Percentiles rank a stretch among this genome's conserved stretches.
Conservation (phyloP, 1,284 basidiomycete species). For the Macrocybe sp. region DNA sequence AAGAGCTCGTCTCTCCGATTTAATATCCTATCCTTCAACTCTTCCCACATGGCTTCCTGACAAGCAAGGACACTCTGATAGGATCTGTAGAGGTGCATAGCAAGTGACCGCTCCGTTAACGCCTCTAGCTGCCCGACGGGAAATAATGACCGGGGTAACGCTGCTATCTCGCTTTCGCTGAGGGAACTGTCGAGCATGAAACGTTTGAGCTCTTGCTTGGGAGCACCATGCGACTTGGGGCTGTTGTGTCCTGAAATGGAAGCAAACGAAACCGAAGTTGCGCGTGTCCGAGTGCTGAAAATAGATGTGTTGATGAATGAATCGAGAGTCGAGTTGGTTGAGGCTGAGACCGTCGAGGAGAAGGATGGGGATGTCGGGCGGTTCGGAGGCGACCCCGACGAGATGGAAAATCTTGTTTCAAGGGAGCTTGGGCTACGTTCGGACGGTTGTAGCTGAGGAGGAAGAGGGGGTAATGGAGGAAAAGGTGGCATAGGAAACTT, state of each 20-base stretch:
- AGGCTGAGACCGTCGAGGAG: slow-evolving; percentile 33
- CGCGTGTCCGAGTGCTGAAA: slow-evolving; percentile 22
- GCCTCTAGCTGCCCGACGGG: slow-evolving; percentile 38
- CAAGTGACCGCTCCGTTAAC: slow-evolving; percentile 56
- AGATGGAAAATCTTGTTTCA: slow-evolving; percentile 27
- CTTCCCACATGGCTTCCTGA: slow-evolving; percentile 80
- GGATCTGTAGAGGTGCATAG: slow-evolving; percentile 66
- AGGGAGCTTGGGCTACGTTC: slow-evolving; percentile 26
- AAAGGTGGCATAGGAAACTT: slow-evolving; percentile 69
- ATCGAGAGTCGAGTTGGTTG: slow-evolving; percentile 25
- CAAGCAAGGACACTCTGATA: slow-evolving; percentile 62
- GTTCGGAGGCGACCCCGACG: slow-evolving; percentile 20
- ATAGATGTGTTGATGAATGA: slow-evolving; percentile 23
- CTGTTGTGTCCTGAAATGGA: slow-evolving; percentile 16
- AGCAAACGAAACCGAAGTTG: slow-evolving; percentile 26
- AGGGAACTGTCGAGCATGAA: slow-evolving; percentile 31
- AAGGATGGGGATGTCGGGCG: slow-evolving; percentile 45
- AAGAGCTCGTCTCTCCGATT: slow-evolving; percentile 46
- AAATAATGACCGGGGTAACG: slow-evolving; percentile 36
- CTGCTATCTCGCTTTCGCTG: slow-evolving; percentile 31
- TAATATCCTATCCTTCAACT: slow-evolving; percentile 55
- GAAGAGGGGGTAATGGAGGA: slow-evolving; percentile 57
- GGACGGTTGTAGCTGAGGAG: slow-evolving; percentile 37
- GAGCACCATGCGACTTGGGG: slow-evolving; percentile 9
- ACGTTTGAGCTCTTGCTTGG: slow-evolving; percentile 18